Percentiles rank a stretch among this genome's conserved stretches.
Evolutionary conservation across 352 stramenopile species (phyloP).

Genomic region (Albugo candida): DNA sequence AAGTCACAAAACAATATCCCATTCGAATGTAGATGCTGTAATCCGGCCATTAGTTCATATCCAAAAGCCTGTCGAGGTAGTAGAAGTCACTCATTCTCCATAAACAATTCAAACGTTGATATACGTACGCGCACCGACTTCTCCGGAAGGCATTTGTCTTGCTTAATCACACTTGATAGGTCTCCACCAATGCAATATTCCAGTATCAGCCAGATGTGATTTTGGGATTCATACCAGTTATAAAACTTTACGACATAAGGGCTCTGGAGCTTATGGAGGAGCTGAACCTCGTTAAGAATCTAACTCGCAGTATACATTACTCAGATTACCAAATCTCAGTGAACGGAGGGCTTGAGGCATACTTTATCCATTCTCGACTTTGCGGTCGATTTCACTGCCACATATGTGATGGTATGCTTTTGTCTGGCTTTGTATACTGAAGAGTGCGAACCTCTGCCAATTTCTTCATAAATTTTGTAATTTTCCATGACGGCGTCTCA

Average conservation of each 20-base stretch:
- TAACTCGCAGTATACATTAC: slow-evolving; percentile 4
- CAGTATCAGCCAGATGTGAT: slow-evolving; percentile 91
- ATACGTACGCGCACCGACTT: slow-evolving; percentile 35
- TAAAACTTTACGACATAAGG: slow-evolving; percentile 82
- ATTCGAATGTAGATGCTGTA: slow-evolving; percentile 80
- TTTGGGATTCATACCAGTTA: slow-evolving; percentile 91
- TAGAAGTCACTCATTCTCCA: background rate
- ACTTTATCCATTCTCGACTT: slow-evolving; percentile 86
- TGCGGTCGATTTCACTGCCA: slow-evolving; percentile 84
- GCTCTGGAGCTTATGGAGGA: slow-evolving; percentile 75
- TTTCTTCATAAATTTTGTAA: slow-evolving; percentile 90
- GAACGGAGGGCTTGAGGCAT: slow-evolving; percentile 9
- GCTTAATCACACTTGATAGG: slow-evolving; percentile 78
- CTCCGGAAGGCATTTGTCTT: slow-evolving; percentile 74
- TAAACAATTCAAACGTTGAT: slow-evolving; percentile 12
- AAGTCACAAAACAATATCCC: slow-evolving; percentile 83
- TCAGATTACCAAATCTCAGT: background rate
- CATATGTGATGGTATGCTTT: slow-evolving; percentile 86
- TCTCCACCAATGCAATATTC: slow-evolving; percentile 87
- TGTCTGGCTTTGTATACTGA: slow-evolving; percentile 84
- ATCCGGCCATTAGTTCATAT: slow-evolving; percentile 42
- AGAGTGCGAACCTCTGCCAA: slow-evolving; percentile 78
- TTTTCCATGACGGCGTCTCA: slow-evolving; percentile 61
- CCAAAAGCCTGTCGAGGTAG: slow-evolving; percentile 27
- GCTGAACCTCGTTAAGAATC: slow-evolving; percentile 75